Percentiles rank a stretch among this genome's conserved stretches.
phyloP scores from a whole-genome alignment of 345 rosid genomes.

The Camelina neglecta region DNA sequence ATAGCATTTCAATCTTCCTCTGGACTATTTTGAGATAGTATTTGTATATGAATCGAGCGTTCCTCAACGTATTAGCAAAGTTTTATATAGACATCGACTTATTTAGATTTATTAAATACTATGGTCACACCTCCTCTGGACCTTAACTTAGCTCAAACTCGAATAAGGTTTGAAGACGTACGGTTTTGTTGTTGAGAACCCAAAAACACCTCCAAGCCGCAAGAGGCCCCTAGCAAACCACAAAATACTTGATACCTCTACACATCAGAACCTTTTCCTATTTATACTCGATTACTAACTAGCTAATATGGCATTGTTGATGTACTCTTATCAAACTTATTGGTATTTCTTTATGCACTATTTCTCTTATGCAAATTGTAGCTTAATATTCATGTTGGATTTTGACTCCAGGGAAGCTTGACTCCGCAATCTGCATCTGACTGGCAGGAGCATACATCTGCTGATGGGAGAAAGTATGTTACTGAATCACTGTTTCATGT shows the following conservation, averaged over 20 bases:
- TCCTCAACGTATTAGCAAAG: not conserved
- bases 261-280: slow-evolving; percentile 11
- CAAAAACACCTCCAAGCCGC: not conserved
- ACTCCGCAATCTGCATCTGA: slow-evolving; percentile 70
- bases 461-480: slow-evolving; percentile 85
- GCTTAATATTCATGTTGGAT: slow-evolving; percentile 18
- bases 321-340: slow-evolving; percentile 13
- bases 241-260: slow-evolving; percentile 1
- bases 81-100: not conserved
- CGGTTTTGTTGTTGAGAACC: slow-evolving; percentile 4
- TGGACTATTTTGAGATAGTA: not conserved
- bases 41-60: not conserved
- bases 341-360: slow-evolving; percentile 19
- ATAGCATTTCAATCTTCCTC: slow-evolving; percentile 16
- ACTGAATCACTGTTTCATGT: slow-evolving; percentile 26
- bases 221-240: not conserved
- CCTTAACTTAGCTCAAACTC: slow-evolving; percentile 5
- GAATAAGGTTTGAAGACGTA: slow-evolving; percentile 6
- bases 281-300: not conserved
- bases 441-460: slow-evolving; percentile 94
- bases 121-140: not conserved
- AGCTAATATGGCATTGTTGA: slow-evolving; percentile 20
- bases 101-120: not conserved
- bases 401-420: slow-evolving; percentile 40
- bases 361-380: not conserved